phyloP scores from a whole-genome alignment of 768 basidiomycete genomes.

The Harrya chromipes region DNA sequence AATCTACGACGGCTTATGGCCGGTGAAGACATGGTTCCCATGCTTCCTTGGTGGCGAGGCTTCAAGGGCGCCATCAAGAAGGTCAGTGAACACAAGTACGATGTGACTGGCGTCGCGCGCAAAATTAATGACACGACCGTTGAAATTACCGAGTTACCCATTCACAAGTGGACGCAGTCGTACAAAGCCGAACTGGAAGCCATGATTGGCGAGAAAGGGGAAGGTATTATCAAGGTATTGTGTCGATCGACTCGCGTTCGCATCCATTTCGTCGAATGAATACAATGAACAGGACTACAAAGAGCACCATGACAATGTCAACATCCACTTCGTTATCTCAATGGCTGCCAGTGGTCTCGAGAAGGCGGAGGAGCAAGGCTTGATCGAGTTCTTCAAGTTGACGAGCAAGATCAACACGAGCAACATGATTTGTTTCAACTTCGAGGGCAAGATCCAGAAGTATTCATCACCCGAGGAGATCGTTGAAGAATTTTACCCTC shows the following conservation, averaged over 20 bases:
- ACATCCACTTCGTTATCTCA: conserved; percentile 83
- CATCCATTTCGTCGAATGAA: background rate
- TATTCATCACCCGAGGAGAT: conserved; percentile 90
- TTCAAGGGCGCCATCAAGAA: conserved; percentile 87
- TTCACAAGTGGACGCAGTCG: conserved; percentile 90
- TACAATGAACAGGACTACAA: conserved; percentile 75
- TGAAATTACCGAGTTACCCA: conserved; percentile 92
- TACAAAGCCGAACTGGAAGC: conserved; percentile 91
- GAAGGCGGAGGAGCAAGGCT: conserved; percentile 86
- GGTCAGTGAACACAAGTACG: conserved; percentile 81
- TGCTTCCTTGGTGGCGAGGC: conserved; percentile 98
- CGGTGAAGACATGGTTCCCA: conserved; percentile 76
- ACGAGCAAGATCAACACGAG: conserved; percentile 78
- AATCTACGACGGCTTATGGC: conserved; percentile 87
- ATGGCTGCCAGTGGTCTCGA: conserved; percentile 79
- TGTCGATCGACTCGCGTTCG: background rate
- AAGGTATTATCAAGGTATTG: conserved; percentile 73
- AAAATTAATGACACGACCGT: conserved; percentile 87
- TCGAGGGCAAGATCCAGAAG: conserved; percentile 93
- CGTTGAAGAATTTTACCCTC: conserved; percentile 87
- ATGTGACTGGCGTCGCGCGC: conserved; percentile 66
- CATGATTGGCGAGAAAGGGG: conserved; percentile 85
- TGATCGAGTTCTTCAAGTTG: conserved; percentile 90
- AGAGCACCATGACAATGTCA: conserved; percentile 91
- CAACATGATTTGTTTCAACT: conserved; percentile 99